Percentiles rank a stretch among this genome's conserved stretches.
These are phyloP conservation scores for Fusarium mexicanum DNA, from an alignment of 2,329 filamentous ascomycete species.

Conservation along the genomic window DNA sequence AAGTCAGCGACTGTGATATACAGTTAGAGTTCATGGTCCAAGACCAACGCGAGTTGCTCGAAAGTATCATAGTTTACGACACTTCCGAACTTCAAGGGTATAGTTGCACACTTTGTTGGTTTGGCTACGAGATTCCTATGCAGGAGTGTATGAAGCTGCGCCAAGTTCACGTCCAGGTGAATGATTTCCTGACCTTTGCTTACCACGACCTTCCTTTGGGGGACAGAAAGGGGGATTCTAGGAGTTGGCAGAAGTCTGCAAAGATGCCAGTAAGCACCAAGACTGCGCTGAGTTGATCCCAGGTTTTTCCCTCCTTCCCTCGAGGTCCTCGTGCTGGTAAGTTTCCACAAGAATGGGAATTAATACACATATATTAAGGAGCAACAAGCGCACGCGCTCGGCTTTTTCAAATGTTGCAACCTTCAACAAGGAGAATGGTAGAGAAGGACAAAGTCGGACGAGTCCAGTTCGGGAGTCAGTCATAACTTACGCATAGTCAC, in stretches of 20 bases:
- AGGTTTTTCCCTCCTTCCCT: not conserved
- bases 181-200: not conserved
- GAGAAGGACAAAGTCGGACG: no score
- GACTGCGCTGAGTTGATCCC: not conserved
- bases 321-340: not conserved
- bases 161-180: not conserved
- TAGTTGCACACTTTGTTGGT: not conserved
- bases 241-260: rapidly evolving
- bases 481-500: no score
- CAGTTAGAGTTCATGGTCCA: not conserved
- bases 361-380: no score
- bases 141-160: not conserved
- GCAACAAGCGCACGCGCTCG: no score
- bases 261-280: not conserved
- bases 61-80: not conserved
- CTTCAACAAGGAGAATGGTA: no score
- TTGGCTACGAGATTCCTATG: not conserved
- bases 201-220: not conserved
- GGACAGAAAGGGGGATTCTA: rapidly evolving
- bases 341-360: rapidly evolving
- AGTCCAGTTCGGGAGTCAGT: no score
- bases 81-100: not conserved
- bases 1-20: not conserved
- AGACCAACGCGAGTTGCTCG: not conserved
- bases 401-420: no score